phyloP scores from a whole-genome alignment of 176 grass and related monocot species.

The Oryza nivara region DNA sequence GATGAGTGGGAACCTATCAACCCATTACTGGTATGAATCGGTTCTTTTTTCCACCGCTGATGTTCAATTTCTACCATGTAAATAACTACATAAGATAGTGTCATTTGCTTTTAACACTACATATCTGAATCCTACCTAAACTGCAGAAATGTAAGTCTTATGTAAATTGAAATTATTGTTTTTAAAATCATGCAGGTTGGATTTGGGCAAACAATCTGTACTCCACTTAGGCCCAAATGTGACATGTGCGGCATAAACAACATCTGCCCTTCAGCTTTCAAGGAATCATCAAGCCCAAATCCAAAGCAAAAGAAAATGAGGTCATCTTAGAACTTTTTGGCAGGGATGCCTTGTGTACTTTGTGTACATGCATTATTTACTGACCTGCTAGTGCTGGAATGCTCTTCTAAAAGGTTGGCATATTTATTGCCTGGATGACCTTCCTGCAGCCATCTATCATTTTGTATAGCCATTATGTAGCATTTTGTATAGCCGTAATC shows the following conservation, averaged over 20 bases:
- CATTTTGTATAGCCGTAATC: conserved; percentile 35
- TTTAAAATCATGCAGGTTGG: conserved; percentile 62
- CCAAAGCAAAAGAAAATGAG: conserved; percentile 61
- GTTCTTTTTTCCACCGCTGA: not conserved
- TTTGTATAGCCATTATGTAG: not conserved
- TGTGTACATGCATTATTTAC: not conserved
- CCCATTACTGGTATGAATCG: conserved; percentile 69
- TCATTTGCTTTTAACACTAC: not conserved
- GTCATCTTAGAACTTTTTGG: conserved; percentile 23
- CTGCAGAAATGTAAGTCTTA: conserved; percentile 14
- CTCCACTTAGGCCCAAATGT: conserved; percentile 75
- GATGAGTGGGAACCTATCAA: conserved; percentile 97
- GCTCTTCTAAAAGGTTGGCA: not conserved
- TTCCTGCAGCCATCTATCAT: not conserved
- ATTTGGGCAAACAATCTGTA: conserved; percentile 96
- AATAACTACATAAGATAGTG: not conserved
- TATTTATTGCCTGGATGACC: not conserved
- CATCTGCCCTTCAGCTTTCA: conserved; percentile 88
- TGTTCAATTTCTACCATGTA: not conserved
- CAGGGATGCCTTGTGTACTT: not conserved
- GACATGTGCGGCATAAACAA: conserved; percentile 69
- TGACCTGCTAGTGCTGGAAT: not conserved
- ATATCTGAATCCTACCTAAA: conserved; percentile 1
- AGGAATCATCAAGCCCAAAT: conserved; percentile 68
- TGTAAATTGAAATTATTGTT: conserved; percentile 15